Evolutionary conservation across 1,139 yeast genomes (phyloP).

Genomic region (Saccharomycopsis phalli): DNA sequence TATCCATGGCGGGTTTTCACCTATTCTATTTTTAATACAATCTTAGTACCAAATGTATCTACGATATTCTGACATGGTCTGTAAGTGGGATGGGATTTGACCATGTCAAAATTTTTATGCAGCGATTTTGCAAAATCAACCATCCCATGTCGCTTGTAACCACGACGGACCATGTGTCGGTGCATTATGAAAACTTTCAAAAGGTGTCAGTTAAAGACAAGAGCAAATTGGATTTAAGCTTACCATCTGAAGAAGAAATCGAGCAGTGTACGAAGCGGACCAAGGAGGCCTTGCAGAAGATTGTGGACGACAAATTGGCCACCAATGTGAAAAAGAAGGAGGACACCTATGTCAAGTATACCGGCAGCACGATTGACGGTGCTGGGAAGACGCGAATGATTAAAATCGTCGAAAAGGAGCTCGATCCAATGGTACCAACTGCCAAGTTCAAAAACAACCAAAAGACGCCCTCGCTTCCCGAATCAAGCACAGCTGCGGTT

Average conservation of each 20-base stretch:
- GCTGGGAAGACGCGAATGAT: conserved; percentile 33
- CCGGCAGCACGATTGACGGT: conserved; percentile 32
- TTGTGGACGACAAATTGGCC: conserved; percentile 32
- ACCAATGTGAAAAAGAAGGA: conserved; percentile 26
- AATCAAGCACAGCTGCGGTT: conserved; percentile 23
- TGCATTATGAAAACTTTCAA: conserved; percentile 6
- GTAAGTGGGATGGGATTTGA: too few relatives aligned
- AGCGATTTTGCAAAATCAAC: too few relatives aligned
- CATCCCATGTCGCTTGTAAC: too few relatives aligned
- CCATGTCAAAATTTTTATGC: too few relatives aligned
- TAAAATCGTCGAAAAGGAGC: conserved; percentile 49
- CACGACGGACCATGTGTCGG: background rate
- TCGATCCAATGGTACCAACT: conserved; percentile 78
- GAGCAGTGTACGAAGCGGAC: conserved; percentile 36
- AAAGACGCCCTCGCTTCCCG: conserved; percentile 64
- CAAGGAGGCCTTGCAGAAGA: conserved; percentile 37
- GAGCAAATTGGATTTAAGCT: conserved; percentile 25
- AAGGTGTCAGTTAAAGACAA: conserved; percentile 23
- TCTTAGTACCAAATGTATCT: too few relatives aligned
- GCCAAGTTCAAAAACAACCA: conserved; percentile 69
- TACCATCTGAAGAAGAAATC: conserved; percentile 37
- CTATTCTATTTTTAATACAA: too few relatives aligned
- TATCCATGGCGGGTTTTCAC: too few relatives aligned
- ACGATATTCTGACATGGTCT: too few relatives aligned
- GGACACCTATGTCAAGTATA: conserved; percentile 37